Conservation (phyloP, 148 eudicot genomes). For the Amaranthus cruentus region DNA sequence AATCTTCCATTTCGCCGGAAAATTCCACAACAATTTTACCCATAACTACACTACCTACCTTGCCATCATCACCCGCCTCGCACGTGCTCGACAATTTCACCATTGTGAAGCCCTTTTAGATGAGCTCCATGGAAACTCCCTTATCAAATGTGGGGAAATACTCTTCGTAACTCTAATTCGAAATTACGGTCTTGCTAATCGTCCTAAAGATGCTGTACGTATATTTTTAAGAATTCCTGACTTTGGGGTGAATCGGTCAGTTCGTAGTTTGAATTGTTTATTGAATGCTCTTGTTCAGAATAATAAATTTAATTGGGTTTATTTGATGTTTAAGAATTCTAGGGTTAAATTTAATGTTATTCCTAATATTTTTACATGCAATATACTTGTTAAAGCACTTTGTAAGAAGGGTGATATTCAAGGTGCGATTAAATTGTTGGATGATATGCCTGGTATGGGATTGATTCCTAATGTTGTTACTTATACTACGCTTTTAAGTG, state of each 20-base stretch:
- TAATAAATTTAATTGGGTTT: conserved; percentile 52
- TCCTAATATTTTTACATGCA: conserved; percentile 70
- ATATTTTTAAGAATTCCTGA: conserved; percentile 46
- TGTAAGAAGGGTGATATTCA: conserved; percentile 62
- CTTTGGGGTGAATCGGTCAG: conserved; percentile 50
- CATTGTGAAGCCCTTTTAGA: conserved; percentile 43
- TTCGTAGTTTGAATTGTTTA: conserved; percentile 67
- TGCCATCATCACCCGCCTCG: conserved; percentile 58
- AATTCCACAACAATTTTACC: conserved; percentile 51
- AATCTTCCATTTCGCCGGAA: conserved; percentile 64
- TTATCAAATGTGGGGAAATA: conserved; percentile 50
- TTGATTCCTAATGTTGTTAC: conserved; percentile 69
- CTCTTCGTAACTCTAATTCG: conserved; percentile 56
- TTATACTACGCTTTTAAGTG: conserved; percentile 67
- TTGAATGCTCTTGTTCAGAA: conserved; percentile 63
- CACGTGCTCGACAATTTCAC: conserved; percentile 64
- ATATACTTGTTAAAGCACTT: conserved; percentile 62
- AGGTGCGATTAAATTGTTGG: conserved; percentile 55
- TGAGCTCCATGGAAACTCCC: conserved; percentile 30
- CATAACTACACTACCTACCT: conserved; percentile 55
- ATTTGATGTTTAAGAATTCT: conserved; percentile 50
- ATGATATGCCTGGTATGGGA: conserved; percentile 78
- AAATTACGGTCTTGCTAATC: conserved; percentile 58
- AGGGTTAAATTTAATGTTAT: conserved; percentile 40
- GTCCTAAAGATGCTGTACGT: conserved; percentile 55